These are phyloP conservation scores for Penicillium freii DNA, from an alignment of 2,329 filamentous ascomycete species.

Conservation along the genomic window DNA sequence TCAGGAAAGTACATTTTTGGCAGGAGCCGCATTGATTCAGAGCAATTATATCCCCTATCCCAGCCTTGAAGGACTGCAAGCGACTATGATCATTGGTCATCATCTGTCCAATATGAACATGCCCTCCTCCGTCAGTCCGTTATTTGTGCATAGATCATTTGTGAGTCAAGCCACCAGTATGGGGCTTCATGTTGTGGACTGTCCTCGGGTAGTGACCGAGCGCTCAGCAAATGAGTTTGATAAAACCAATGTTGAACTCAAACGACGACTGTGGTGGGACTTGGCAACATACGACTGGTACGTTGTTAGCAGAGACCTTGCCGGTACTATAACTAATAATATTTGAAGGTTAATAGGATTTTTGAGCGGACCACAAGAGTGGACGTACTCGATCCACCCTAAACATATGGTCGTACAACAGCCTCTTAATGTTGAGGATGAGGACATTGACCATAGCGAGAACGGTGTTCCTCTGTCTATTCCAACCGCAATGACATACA, in stretches of 20 bases:
- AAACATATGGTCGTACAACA: constrained; percentile 42
- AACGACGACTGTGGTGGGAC: constrained; percentile 47
- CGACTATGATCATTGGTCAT: constrained; percentile 31
- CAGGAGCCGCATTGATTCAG: constrained; percentile 34
- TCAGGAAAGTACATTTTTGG: constrained; percentile 30
- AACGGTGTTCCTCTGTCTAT: constrained; percentile 30
- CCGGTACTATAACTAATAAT: neutral
- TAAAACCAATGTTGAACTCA: constrained; percentile 35
- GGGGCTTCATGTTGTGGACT: constrained; percentile 39
- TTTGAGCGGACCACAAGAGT: constrained; percentile 46
- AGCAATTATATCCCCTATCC: constrained; percentile 31
- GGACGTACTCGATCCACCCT: constrained; percentile 45
- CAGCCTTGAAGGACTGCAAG: constrained; percentile 36
- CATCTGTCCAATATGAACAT: constrained; percentile 29
- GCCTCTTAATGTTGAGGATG: constrained; percentile 46
- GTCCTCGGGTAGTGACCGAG: constrained; percentile 17
- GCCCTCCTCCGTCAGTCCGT: constrained; percentile 21
- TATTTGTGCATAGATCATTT: constrained; percentile 28
- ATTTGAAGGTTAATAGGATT: constrained; percentile 38
- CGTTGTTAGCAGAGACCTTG: neutral
- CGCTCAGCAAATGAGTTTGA: constrained; percentile 19
- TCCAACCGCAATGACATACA: constrained; percentile 49
- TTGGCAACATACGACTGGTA: constrained; percentile 46
- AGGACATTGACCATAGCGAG: constrained; percentile 30
- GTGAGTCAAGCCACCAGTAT: constrained; percentile 36